Evolutionary conservation across 2,329 filamentous ascomycete genomes (phyloP), one percentile per base, ranked within the genome.

Genomic region (Cladophialophora carrionii): DNA sequence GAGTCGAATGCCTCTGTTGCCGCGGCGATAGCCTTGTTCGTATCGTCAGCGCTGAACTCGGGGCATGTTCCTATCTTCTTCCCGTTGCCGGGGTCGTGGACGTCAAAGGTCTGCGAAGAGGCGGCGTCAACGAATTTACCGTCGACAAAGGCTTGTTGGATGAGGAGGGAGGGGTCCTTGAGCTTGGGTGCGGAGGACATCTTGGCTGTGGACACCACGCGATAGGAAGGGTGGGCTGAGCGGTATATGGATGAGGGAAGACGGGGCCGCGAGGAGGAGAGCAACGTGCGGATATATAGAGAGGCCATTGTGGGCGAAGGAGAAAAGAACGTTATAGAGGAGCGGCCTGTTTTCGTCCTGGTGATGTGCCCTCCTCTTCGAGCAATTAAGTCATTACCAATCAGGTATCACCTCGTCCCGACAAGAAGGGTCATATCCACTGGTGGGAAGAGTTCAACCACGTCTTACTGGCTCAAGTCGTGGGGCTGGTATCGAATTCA

Each of bases 61-160:
- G 95, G 92, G 75, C 89, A 89, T 26, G 87, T 90, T 64, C 91
- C 92, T 72, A 98, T 93, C 46, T 90, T 78, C 71, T 90, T 85
- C 71, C 90, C 90, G 9, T 91, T 91, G 2, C 92, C 88, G 8
- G 95, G 95, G 77, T 99, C 92, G 69, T 86, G 83, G 66, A 97
- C 91, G 76, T 95, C 88, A 77, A 98, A 99, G 53, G 92, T 96
- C 84, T 96, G 88, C 75, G 92, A 91, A 0, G 92, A 96, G 74
- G 87, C 86, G 72, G 94, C 91, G 72, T 85, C 84, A 68, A 96
- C 86, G 91, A 93, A 99, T 84, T 96, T 85, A 74, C 95, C 95
- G 76, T 99, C 94, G 74, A 98, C 88, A 75, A 94, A 97, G 73
- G 87, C 80, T 75, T 93, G 86, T 72, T 89, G 87, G 81, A 96